These are phyloP conservation scores for Lepidium didymum DNA, from an alignment of 345 rosid species.

Conservation along the genomic window DNA sequence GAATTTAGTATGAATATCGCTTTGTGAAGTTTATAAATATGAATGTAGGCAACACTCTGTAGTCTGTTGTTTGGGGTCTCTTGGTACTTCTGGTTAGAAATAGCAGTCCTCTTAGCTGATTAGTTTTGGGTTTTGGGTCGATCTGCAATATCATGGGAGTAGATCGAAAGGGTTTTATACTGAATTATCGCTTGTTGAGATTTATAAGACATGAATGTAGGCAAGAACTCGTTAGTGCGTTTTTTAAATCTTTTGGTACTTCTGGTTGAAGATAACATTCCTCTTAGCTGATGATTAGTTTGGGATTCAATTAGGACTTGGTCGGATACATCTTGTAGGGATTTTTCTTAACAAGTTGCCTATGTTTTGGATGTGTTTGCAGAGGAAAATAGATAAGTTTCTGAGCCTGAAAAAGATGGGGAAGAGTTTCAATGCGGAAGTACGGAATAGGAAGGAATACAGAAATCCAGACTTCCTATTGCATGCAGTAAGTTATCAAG, in stretches of 20 bases:
- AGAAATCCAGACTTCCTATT: slow-evolving; percentile 89
- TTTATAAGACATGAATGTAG: neutral
- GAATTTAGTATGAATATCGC: neutral
- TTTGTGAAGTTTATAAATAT: neutral
- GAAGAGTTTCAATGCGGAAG: slow-evolving; percentile 92
- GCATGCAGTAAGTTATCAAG: slow-evolving; percentile 92
- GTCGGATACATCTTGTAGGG: neutral
- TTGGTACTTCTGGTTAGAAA: neutral
- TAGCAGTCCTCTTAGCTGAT: neutral
- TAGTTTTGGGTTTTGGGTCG: neutral
- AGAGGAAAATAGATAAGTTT: slow-evolving; percentile 82
- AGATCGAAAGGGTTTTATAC: neutral
- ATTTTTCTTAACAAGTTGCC: neutral
- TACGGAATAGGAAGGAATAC: slow-evolving; percentile 88
- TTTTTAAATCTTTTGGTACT: neutral
- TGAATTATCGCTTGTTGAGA: neutral
- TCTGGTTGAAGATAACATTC: neutral
- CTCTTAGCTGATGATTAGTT: neutral
- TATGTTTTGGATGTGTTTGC: slow-evolving; percentile 22
- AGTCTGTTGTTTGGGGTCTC: neutral
- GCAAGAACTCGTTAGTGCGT: neutral
- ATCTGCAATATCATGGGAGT: neutral
- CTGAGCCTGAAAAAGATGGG: slow-evolving; percentile 70
- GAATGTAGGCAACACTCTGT: neutral
- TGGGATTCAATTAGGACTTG: neutral